Conservation (phyloP, 257 asterid species). For the Coffea canephora region DNA sequence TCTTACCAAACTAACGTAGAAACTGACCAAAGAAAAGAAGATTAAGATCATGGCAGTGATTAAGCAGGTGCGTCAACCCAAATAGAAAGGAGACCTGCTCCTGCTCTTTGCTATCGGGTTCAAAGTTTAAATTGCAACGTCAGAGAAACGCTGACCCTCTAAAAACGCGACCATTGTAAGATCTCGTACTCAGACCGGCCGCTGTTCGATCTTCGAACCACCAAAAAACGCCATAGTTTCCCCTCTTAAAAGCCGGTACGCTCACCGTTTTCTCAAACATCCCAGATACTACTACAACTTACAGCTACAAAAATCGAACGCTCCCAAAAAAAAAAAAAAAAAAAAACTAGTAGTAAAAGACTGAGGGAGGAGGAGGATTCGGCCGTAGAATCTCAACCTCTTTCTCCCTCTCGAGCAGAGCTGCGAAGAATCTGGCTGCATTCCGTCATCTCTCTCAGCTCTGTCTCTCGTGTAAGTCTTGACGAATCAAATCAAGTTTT, state of each 20-base stretch:
- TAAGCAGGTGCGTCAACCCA: too few relatives aligned
- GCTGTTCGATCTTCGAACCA: background rate
- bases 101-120: background rate
- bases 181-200: background rate
- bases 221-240: conserved; percentile 6
- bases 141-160: conserved; percentile 16
- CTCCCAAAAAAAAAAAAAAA: background rate
- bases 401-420: background rate
- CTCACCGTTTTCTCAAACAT: conserved; percentile 26
- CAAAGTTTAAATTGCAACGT: conserved; percentile 4
- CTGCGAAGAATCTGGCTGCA: conserved; percentile 16
- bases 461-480: conserved; percentile 40
- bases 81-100: too few relatives aligned
- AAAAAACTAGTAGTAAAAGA: conserved; percentile 4
- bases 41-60: too few relatives aligned
- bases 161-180: conserved; percentile 1
- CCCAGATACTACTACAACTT: too few relatives aligned
- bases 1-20: too few relatives aligned
- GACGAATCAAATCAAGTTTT: conserved; percentile 7
- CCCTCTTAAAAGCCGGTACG: background rate
- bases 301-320: too few relatives aligned
- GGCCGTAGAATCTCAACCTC: conserved; percentile 21
- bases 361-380: conserved; percentile 16
- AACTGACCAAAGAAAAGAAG: too few relatives aligned
- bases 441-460: conserved; percentile 14